These are phyloP conservation scores for Pseudonitzschia pungens DNA, from an alignment of 108 stramenopile genomes.

Conservation along the genomic window DNA sequence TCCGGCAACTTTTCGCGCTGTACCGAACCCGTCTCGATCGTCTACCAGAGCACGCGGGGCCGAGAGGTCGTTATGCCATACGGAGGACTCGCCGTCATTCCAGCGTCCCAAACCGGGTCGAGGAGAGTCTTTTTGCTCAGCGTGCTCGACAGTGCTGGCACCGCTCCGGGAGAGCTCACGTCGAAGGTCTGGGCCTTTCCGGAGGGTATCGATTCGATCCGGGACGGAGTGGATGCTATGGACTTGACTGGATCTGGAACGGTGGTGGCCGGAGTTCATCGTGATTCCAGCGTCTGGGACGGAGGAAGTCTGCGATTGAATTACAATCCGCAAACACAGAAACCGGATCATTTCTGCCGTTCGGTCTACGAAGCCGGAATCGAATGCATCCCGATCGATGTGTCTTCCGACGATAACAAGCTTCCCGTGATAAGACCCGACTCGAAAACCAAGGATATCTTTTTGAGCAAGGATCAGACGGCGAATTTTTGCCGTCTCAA, in stretches of 20 bases:
- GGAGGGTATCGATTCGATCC: neutral
- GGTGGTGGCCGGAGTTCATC: neutral
- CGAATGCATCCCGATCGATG: constrained; percentile 8
- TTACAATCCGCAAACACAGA: neutral
- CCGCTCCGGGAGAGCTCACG: neutral
- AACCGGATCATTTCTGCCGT: constrained; percentile 11
- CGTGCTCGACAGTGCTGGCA: neutral
- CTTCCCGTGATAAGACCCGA: neutral
- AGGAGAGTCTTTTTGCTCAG: constrained; percentile 8
- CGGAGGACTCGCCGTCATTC: constrained; percentile 16
- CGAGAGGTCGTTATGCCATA: constrained; percentile 6
- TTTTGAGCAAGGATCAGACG: neutral
- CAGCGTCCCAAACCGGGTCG: neutral
- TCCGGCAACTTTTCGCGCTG: constrained; percentile 13
- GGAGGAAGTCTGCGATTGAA: constrained; percentile 20
- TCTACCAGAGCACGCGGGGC: constrained; percentile 14
- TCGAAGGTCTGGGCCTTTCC: constrained; percentile 17
- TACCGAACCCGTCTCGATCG: constrained; percentile 21
- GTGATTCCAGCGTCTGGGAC: constrained; percentile 10
- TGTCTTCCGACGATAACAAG: neutral
- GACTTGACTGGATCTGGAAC: neutral
- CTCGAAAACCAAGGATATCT: neutral
- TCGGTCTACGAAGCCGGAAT: constrained; percentile 14
- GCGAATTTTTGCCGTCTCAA: neutral
- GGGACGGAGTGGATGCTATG: neutral